Percentiles rank a stretch among this genome's conserved stretches.
phyloP scores from a whole-genome alignment of 805 yeast genomes.

The Millerozyma acaciae region DNA sequence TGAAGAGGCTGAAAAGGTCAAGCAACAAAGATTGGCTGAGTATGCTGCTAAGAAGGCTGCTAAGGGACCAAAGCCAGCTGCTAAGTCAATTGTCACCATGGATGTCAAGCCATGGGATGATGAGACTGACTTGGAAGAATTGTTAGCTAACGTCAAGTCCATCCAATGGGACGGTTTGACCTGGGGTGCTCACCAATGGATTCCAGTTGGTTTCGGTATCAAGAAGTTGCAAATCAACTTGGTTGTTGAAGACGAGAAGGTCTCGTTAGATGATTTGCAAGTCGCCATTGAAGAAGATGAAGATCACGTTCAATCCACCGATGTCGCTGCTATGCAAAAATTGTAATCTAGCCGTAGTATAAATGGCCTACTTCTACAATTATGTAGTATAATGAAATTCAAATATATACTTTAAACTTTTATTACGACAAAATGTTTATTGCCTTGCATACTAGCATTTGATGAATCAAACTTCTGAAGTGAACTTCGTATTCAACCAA shows the following conservation, averaged over 20 bases:
- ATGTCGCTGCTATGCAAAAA: constrained; percentile 97
- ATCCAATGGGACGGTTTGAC: constrained; percentile 87
- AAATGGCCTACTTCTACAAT: not conserved
- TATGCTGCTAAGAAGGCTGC: constrained; percentile 97
- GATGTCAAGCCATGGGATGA: constrained; percentile 99
- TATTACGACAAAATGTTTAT: too few relatives aligned
- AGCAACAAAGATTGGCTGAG: constrained; percentile 96
- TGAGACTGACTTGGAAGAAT: constrained; percentile 90
- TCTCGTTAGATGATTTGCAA: constrained; percentile 88
- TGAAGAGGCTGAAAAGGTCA: constrained; percentile 94
- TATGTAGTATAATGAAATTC: constrained; percentile 1
- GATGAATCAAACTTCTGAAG: too few relatives aligned
- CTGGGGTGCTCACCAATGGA: constrained; percentile 97
- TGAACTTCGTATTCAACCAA: too few relatives aligned
- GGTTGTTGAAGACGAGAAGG: constrained; percentile 97
- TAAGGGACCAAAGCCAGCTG: constrained; percentile 97
- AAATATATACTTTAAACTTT: too few relatives aligned
- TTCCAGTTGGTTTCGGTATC: constrained; percentile 99
- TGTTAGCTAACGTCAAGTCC: constrained; percentile 81
- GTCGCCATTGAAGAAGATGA: constrained; percentile 79
- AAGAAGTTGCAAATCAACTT: constrained; percentile 97
- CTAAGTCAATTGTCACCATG: constrained; percentile 93
- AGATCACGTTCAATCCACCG: constrained; percentile 99
- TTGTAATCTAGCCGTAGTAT: constrained; percentile 49
- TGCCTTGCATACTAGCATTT: too few relatives aligned